Conservation (phyloP, 257 asterid species). For the Osmanthus fragrans region DNA sequence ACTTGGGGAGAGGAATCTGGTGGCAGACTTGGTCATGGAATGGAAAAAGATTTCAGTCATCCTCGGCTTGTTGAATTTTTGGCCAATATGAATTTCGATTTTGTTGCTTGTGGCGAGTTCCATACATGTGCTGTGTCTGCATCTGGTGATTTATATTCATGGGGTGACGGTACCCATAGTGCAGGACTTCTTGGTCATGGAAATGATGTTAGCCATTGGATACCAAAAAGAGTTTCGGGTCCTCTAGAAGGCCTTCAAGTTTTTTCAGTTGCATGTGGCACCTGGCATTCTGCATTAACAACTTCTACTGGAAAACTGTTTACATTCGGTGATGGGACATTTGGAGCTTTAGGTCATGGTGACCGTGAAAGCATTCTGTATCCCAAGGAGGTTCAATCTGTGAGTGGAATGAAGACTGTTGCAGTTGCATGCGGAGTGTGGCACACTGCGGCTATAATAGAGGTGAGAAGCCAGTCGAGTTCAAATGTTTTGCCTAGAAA, state of each 20-base stretch:
- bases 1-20: constrained; percentile 37
- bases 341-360: constrained; percentile 46
- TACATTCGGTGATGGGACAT: constrained; percentile 42
- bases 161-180: constrained; percentile 32
- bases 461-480: constrained; percentile 15
- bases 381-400: constrained; percentile 35
- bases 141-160: constrained; percentile 37
- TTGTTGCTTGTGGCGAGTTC: constrained; percentile 31
- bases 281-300: constrained; percentile 40
- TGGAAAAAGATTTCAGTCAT: constrained; percentile 20
- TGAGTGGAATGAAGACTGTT: constrained; percentile 23
- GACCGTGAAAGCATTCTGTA: constrained; percentile 13
- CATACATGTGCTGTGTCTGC: constrained; percentile 35
- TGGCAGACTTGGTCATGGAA: constrained; percentile 33
- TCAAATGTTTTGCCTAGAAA: constrained; percentile 21
- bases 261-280: constrained; percentile 32
- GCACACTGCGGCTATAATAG: constrained; percentile 47
- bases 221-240: constrained; percentile 32
- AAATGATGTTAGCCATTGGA: constrained; percentile 20
- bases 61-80: constrained; percentile 20
- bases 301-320: constrained; percentile 34
- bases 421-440: constrained; percentile 42
- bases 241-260: constrained; percentile 22
- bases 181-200: constrained; percentile 26
- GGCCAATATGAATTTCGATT: not conserved